Evolutionary conservation across 768 basidiomycete genomes (phyloP), one percentile per base, ranked within the genome.

Genomic region (Strobilomyces dryophilus): DNA sequence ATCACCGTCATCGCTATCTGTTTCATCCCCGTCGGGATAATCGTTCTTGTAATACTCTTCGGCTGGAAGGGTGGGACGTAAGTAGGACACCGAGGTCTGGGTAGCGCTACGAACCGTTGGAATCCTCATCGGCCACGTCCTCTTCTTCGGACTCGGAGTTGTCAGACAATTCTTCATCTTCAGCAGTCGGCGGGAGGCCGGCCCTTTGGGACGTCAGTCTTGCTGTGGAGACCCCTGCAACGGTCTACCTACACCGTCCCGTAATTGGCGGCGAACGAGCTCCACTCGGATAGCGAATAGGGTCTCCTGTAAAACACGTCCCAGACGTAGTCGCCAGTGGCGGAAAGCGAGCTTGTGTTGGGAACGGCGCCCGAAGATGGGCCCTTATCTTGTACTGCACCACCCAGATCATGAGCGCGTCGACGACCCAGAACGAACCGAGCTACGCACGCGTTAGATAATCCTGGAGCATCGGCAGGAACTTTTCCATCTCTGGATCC

Each of bases 41-140:
- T 92, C 89, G 54, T 92, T 92, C 61, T 81, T 88, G 69, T 89
- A 90, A 61, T 84, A 89, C 57, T 89, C 88, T 67, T 92, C 89
- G 17, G 84, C 89, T 90, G 60, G 6, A 48, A 31, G 8, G 43
- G 6, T 45, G 42, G 15, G 45, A 14, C 2, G 4, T 64, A 1
- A 61, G 50, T 1, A 45, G 5, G 27, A 21, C 14, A 10, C n/a
- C 3, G 36, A 2, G 12, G 31, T 24, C 31, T 5, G 7, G 27
- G 10, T 35, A 43, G 4, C 20, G 11, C 37, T 10, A 65, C 70
- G 36, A 42, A 88, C 89, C 87, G 68, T 92, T 92, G 0, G 89
- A 92, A 60, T 92, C 90, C 59, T 92, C 90, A 54, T 91, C 88
- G 4, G 80, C 89, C 57, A 87, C 85, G 52, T 88, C 89, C 56